Base-by-base conservation (phyloP, 495 filamentous ascomycete genomes). In the Aspergillus ostianus region DNA sequence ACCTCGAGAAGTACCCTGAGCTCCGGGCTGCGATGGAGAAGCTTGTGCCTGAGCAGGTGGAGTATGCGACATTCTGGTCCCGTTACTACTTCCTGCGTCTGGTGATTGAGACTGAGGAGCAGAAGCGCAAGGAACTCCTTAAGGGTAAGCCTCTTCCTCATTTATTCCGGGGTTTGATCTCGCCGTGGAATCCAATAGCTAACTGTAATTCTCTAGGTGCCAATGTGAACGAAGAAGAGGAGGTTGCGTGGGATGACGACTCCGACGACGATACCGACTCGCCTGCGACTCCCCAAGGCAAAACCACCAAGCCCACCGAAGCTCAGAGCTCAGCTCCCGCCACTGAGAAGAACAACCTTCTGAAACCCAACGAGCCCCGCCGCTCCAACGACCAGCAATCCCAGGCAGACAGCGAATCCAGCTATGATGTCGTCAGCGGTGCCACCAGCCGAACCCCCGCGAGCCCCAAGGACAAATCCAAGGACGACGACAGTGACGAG, bases 61-160 rank as follows among this genome's bases (percentile, higher is more conserved):
- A 92, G 30, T 99, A 99, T 70, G 83, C 76, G 15, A 84, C 87
- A 49, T 99, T 98, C 72, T 99, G 95, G 95, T 87, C 82, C 64
- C 82, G 94, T 44, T 99, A 99, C 71, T 98, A 97, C 65, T 99
- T 97, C 79, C 77, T 98, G 60, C 80, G 95, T 64, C 87, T 95
- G 62, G 91, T 95, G 21, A 88, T 99, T 61, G 94, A 98, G 77
- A 92, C 87, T n/a, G 92, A 97, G 57, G 94, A 99, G 81, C 86
- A 89, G 66, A 85, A 92, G 76, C 80, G 94, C 71, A 86, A 88
- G 68, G 94, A 98, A 70, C 77, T 99, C 61, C 77, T 99, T 49
- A 96, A 96, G 75, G 94, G 94, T 97, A 80, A 63, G 78, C 66
- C 21, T 45, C 51, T 46, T 27, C 49, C 18, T 50, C 55, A 45